phyloP scores from a whole-genome alignment of 345 rosid genomes.

The Dimocarpus longan region DNA sequence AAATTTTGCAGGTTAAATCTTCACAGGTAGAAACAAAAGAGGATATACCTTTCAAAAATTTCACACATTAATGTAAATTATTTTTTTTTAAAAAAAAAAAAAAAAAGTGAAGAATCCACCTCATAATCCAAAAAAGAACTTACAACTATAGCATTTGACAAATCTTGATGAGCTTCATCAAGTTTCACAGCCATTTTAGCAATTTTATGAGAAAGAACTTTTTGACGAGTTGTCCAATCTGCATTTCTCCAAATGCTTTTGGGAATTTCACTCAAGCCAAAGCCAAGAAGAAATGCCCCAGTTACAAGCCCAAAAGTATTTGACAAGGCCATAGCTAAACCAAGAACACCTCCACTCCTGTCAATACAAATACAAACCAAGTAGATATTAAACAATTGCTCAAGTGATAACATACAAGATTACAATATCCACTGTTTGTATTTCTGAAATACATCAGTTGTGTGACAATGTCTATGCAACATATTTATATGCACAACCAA shows the following conservation, averaged over 20 bases:
- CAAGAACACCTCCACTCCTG: conserved; percentile 73
- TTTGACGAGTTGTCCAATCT: conserved; percentile 91
- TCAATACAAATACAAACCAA: conserved; percentile 16
- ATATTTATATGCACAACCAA: background rate
- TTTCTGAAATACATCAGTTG: background rate
- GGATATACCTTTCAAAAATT: background rate
- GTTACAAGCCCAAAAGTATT: conserved; percentile 99
- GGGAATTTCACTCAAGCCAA: conserved; percentile 97
- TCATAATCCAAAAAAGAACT: conserved; percentile 27
- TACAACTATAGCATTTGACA: conserved; percentile 98
- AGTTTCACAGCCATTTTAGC: conserved; percentile 98
- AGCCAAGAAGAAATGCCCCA: conserved; percentile 99
- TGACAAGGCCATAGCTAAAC: conserved; percentile 97
- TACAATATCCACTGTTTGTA: background rate
- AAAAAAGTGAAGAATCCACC: background rate
- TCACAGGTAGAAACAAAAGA: background rate
- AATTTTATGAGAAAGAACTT: conserved; percentile 95
- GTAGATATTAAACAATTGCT: conserved; percentile 7
- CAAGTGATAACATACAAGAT: background rate
- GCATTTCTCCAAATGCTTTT: conserved; percentile 88
- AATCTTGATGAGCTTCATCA: conserved; percentile 96
- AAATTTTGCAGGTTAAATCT: background rate
- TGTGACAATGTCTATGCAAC: background rate
- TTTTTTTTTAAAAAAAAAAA: too few relatives aligned
- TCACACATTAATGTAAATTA: background rate